phyloP scores from a whole-genome alignment of 768 basidiomycete genomes.

The Mycena metata region DNA sequence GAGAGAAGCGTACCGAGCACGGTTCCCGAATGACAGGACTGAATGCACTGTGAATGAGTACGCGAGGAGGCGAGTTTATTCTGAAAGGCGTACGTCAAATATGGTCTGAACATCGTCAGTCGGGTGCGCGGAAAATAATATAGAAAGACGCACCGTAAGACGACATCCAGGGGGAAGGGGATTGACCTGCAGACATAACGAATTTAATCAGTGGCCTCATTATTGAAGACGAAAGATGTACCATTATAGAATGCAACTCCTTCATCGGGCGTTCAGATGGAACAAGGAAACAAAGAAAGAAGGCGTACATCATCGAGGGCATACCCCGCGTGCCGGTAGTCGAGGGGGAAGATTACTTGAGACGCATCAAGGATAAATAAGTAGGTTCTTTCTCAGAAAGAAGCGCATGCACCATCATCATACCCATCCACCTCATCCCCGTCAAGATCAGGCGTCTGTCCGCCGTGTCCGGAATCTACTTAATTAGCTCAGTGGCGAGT shows the following conservation, averaged over 20 bases:
- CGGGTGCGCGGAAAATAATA: neutral
- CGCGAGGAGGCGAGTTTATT: too few species aligned
- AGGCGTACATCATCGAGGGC: constrained; percentile 78
- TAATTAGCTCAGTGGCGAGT: neutral
- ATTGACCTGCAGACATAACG: too few species aligned
- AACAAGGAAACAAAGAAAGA: too few species aligned
- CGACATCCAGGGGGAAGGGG: too few species aligned
- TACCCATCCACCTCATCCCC: constrained; percentile 86
- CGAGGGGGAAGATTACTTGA: constrained; percentile 90
- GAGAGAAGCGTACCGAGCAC: constrained; percentile 55
- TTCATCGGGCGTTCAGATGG: too few species aligned
- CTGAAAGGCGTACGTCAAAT: constrained; percentile 58
- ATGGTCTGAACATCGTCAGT: constrained; percentile 53
- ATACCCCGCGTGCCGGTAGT: constrained; percentile 80
- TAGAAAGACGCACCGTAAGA: too few species aligned
- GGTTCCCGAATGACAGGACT: constrained; percentile 71
- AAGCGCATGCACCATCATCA: constrained; percentile 71
- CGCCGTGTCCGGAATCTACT: constrained; percentile 94
- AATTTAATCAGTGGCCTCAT: too few species aligned
- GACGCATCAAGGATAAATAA: neutral
- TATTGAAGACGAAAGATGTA: too few species aligned
- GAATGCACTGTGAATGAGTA: too few species aligned
- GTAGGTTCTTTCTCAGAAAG: constrained; percentile 5
- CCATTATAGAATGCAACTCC: too few species aligned
- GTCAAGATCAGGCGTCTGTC: constrained; percentile 82